phyloP scores from a whole-genome alignment of 768 basidiomycete species.

The Lactifluus rugatus region DNA sequence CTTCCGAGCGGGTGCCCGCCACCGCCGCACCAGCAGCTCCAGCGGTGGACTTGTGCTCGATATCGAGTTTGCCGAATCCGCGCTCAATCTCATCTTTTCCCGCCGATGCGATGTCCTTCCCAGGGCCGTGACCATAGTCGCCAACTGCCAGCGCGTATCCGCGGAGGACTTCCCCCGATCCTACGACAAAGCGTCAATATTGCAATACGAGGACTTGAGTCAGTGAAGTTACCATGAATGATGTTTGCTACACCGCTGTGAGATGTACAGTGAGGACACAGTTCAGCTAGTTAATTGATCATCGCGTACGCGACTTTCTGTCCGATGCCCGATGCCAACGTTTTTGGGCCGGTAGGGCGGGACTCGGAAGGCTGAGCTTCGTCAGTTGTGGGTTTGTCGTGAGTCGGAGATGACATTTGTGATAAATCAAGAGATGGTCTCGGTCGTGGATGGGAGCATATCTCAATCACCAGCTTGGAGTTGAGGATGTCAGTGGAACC shows the following conservation, averaged over 20 bases:
- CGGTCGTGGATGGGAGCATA: too few relatives aligned
- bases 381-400: neutral
- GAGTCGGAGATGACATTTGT: neutral
- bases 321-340: neutral
- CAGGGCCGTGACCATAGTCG: neutral
- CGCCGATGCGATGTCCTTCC: neutral
- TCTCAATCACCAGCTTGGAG: neutral
- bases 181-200: neutral
- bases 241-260: neutral
- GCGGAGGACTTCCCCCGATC: conserved; percentile 2
- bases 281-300: too few relatives aligned
- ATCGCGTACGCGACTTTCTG: neutral
- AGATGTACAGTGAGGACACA: too few relatives aligned
- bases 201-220: neutral
- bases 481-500: neutral
- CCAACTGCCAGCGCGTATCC: neutral
- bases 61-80: neutral
- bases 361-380: neutral
- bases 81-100: neutral
- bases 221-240: neutral
- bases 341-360: neutral
- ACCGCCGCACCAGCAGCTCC: too few relatives aligned
- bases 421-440: neutral
- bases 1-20: neutral
- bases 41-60: neutral